Evolutionary conservation across 1,284 basidiomycete genomes (phyloP).

Genomic region (Puccinia coronata): DNA sequence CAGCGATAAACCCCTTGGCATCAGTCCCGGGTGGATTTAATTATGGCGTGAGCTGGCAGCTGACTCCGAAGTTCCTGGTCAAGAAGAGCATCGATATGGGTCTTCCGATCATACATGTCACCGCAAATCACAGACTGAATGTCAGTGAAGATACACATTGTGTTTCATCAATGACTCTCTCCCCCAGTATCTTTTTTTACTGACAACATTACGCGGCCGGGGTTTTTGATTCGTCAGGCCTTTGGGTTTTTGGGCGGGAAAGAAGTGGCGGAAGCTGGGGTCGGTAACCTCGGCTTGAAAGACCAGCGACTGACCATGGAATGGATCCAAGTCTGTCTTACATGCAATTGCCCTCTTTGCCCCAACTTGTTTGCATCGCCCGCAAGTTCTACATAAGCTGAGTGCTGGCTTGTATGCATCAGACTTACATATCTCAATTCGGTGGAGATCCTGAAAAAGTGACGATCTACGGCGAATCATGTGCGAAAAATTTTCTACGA

Average conservation of each 20-base stretch:
- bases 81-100: conserved; percentile 63
- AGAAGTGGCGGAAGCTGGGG: conserved; percentile 63
- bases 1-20: background rate
- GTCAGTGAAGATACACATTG: conserved; percentile 35
- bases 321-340: conserved; percentile 51
- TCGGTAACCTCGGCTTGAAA: conserved; percentile 64
- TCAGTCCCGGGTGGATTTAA: conserved; percentile 46
- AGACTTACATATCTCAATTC: conserved; percentile 57
- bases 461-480: conserved; percentile 54
- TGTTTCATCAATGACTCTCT: background rate
- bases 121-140: conserved; percentile 65
- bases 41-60: conserved; percentile 34
- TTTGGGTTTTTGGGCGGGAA: conserved; percentile 64
- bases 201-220: too few relatives aligned
- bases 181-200: too few relatives aligned
- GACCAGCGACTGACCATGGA: conserved; percentile 56
- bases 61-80: conserved; percentile 60
- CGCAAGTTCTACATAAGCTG: background rate
- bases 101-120: conserved; percentile 65
- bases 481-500: background rate
- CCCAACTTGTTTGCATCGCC: background rate
- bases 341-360: background rate
- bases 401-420: conserved; percentile 54
- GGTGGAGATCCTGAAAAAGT: conserved; percentile 58
- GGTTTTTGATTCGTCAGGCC: too few relatives aligned